These are phyloP conservation scores for Parsonsia alboflavescens DNA, from an alignment of 257 asterid genomes.

Conservation along the genomic window DNA sequence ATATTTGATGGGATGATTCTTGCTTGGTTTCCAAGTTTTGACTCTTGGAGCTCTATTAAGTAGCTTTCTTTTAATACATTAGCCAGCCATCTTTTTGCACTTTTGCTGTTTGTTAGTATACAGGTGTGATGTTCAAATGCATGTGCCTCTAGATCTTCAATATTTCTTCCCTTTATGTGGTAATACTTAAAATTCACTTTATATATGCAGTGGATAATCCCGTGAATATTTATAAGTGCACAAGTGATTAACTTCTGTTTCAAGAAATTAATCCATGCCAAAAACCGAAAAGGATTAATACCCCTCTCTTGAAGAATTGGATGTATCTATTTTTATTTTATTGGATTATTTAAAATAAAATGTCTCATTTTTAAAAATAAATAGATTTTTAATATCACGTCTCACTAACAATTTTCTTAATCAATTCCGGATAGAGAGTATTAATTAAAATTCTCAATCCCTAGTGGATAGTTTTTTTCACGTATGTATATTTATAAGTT, in stretches of 20 bases:
- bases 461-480: no score
- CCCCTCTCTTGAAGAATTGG: no score
- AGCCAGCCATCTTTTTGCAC: not conserved
- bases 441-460: no score
- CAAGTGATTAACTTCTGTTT: not conserved
- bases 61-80: not conserved
- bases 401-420: no score
- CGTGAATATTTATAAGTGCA: not conserved
- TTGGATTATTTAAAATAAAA: no score
- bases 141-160: slow-evolving; percentile 4
- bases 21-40: slow-evolving; percentile 22
- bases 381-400: no score
- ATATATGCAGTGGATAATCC: not conserved
- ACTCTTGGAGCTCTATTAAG: slow-evolving; percentile 4
- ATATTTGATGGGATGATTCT: slow-evolving; percentile 11
- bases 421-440: no score
- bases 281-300: not conserved
- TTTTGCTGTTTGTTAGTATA: not conserved
- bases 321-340: no score
- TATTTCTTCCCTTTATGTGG: not conserved
- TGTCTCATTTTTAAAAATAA: no score
- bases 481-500: no score
- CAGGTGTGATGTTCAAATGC: not conserved
- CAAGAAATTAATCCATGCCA: not conserved
- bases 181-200: not conserved